phyloP scores from a whole-genome alignment of 2,329 filamentous ascomycete species.

The Monilinia laxa region DNA sequence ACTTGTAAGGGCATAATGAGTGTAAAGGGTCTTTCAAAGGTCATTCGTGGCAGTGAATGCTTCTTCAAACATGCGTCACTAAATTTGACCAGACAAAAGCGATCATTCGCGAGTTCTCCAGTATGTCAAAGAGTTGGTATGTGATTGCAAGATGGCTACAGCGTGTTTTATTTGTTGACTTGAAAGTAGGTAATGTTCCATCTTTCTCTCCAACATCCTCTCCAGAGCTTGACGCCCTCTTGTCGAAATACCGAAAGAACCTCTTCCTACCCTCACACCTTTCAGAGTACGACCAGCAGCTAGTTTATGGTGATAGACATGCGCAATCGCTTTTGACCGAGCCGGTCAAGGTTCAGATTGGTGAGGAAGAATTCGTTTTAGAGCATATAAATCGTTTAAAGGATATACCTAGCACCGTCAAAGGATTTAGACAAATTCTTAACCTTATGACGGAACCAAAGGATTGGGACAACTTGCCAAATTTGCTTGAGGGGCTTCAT shows the following conservation, averaged over 20 bases:
- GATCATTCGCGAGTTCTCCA: constrained; percentile 38
- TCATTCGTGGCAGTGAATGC: constrained; percentile 30
- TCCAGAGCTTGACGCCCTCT: constrained; percentile 52
- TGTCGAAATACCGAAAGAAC: constrained; percentile 55
- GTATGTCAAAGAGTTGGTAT: constrained; percentile 34
- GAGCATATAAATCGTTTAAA: constrained; percentile 32
- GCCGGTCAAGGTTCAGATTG: constrained; percentile 58
- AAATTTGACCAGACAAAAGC: constrained; percentile 24
- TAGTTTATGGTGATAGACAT: constrained; percentile 51
- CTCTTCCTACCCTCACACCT: constrained; percentile 64
- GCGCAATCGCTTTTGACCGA: constrained; percentile 52
- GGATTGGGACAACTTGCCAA: constrained; percentile 41
- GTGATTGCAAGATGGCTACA: not conserved
- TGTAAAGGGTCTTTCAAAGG: constrained; percentile 24
- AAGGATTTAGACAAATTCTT: constrained; percentile 29
- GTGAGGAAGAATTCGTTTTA: constrained; percentile 47
- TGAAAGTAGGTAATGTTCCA: constrained; percentile 33
- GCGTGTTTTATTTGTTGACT: constrained; percentile 8
- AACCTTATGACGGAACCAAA: constrained; percentile 37
- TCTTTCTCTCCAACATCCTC: constrained; percentile 52
- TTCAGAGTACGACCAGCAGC: constrained; percentile 51
- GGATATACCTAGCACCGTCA: constrained; percentile 29
- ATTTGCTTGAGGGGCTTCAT: constrained; percentile 38
- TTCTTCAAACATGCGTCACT: constrained; percentile 24
- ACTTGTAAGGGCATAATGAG: constrained; percentile 27